phyloP scores from a whole-genome alignment of 345 rosid species.

The Melaleuca quinquenervia region DNA sequence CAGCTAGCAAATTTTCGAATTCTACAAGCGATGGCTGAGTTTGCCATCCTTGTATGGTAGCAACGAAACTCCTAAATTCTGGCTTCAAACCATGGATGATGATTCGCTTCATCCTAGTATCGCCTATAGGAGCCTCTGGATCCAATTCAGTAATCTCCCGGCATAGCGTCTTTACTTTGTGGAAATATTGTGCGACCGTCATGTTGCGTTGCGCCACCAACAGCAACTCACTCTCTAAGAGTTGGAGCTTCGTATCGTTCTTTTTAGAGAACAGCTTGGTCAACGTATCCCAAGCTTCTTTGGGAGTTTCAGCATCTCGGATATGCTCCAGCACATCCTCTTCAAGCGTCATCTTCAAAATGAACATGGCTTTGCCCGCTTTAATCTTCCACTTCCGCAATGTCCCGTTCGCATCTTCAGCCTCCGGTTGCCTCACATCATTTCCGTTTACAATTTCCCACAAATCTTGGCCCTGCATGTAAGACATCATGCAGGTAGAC shows the following conservation, averaged over 20 bases:
- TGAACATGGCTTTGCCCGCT: background rate
- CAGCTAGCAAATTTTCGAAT: background rate
- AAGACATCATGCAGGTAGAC: background rate
- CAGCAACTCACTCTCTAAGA: background rate
- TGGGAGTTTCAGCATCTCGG: background rate
- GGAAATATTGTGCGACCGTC: background rate
- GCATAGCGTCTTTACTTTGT: background rate
- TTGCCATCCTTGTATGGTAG: background rate
- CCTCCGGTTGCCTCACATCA: background rate
- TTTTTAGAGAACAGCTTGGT: background rate
- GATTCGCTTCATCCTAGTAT: background rate
- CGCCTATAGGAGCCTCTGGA: background rate
- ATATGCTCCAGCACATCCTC: conserved; percentile 10
- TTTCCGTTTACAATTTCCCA: background rate
- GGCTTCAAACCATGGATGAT: background rate
- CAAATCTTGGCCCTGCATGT: background rate
- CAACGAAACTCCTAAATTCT: background rate
- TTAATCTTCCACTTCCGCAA: conserved; percentile 3
- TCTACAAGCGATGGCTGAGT: background rate
- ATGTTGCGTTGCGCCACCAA: background rate
- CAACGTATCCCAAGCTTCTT: conserved; percentile 1
- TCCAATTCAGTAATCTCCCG: background rate
- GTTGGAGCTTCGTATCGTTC: background rate
- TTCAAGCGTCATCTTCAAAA: background rate
- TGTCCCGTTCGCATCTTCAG: background rate